Percentiles rank a stretch among this genome's conserved stretches.
phyloP scores from a whole-genome alignment of 306 rosid species.

The Prunus dulcis region DNA sequence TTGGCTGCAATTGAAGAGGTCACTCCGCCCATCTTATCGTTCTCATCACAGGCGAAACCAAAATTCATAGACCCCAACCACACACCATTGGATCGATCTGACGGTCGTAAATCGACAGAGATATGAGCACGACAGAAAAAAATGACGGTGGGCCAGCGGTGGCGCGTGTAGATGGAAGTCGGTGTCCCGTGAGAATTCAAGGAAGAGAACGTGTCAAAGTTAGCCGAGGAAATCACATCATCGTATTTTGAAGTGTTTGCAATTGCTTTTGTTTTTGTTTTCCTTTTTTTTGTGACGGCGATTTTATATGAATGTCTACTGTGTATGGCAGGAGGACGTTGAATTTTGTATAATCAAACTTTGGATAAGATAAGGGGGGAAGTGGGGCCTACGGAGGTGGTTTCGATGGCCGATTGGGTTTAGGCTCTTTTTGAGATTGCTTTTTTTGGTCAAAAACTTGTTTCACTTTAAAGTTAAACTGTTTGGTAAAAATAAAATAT shows the following conservation, averaged over 20 bases:
- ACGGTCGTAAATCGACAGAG: not conserved
- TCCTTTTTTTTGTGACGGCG: constrained; percentile 2
- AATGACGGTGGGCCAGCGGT: not conserved
- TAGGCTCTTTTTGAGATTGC: too few relatives aligned
- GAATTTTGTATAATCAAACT: too few relatives aligned
- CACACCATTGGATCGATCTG: not conserved
- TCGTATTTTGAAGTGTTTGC: constrained; percentile 2
- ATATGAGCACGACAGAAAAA: not conserved
- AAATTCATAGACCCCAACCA: constrained; percentile 38
- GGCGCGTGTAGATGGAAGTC: constrained; percentile 10
- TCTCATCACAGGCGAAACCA: constrained; percentile 29
- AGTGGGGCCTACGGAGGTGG: not conserved
- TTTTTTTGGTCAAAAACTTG: too few relatives aligned
- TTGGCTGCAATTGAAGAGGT: constrained; percentile 96
- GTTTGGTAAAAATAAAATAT: too few relatives aligned
- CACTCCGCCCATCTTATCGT: constrained; percentile 75
- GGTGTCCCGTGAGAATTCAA: constrained; percentile 20
- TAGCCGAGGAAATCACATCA: not conserved
- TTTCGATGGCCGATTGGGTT: too few relatives aligned
- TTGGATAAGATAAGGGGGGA: not conserved
- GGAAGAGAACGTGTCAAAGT: constrained; percentile 10
- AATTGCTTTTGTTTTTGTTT: not conserved
- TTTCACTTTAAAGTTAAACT: too few relatives aligned
- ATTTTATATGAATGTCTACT: constrained; percentile 12
- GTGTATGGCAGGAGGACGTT: not conserved